Base-by-base conservation (phyloP, 2,329 filamentous ascomycete species). In the Septoria petroselini region DNA sequence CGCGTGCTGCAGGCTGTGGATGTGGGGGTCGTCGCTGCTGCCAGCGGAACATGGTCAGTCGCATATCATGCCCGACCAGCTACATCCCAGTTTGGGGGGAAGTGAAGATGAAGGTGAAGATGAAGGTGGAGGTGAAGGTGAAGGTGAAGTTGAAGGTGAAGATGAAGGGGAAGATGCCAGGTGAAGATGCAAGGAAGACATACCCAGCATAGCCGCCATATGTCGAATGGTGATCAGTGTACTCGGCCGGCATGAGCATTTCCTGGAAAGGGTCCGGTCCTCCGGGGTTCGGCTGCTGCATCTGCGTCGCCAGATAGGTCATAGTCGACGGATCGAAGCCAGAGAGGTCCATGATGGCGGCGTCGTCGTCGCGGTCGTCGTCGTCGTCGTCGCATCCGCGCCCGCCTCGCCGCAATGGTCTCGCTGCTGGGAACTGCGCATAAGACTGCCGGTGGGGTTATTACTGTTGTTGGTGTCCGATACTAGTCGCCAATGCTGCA, bases 201-300 rank as follows among this genome's bases (percentile, higher is more conserved):
- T 74, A 83, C 81, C 79, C 80, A 55, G 76, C 77, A 58, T 83
- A 80, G 41, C 77, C 75, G 59, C 81, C 78, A 63, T 80, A 83
- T 55, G 77, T 78, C 35, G 79, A 80, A 58, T 76, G 77, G 59
- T 81, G 78, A 57, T 82, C 79, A 40, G 76, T 74, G 46, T 76
- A 67, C 53, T 83, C 80, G 58, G 81, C 70, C 25, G 74, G 72
- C 35, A 77, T 68, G n/a, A 74, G 68, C 64, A 77, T 72, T 18
- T 74, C 69, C 63, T 63, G 55, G 44, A 64, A 66, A 33, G 70
- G 68, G 58, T 73, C 68, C 8, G 62, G 53, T 44, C 71, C 70
- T 48, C 75, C 72, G 41, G 78, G 71, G 65, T 76, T 74, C 41
- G 76, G 72, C 54, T 82, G 74, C 48, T 76, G 74, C 65, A 82